phyloP scores from a whole-genome alignment of 495 filamentous ascomycete species.

The Tuber melanosporum region DNA sequence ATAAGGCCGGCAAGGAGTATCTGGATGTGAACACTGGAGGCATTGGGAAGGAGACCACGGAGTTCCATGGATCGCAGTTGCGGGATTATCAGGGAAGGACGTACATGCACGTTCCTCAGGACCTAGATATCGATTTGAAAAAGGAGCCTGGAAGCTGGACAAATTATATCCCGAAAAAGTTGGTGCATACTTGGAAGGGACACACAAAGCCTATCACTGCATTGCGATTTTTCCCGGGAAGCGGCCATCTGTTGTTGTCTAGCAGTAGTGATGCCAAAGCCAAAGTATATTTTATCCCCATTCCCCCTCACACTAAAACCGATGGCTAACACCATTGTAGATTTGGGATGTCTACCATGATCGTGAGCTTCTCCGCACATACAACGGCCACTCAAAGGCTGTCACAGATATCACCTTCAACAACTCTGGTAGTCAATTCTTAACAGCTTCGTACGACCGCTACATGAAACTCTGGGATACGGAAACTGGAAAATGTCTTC shows the following conservation, averaged over 20 bases:
- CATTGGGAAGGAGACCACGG: constrained; percentile 62
- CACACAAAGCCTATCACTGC: constrained; percentile 72
- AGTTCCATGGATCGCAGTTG: constrained; percentile 74
- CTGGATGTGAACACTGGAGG: constrained; percentile 47
- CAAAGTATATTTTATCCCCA: constrained; percentile 47
- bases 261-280: constrained; percentile 79
- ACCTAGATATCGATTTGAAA: constrained; percentile 78
- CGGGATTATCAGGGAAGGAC: constrained; percentile 90
- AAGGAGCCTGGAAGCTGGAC: constrained; percentile 72
- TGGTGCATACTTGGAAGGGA: constrained; percentile 85
- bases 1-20: constrained; percentile 40
- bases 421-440: constrained; percentile 70
- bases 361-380: constrained; percentile 79
- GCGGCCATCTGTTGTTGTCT: constrained; percentile 81
- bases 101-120: constrained; percentile 94
- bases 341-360: constrained; percentile 92
- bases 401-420: constrained; percentile 88
- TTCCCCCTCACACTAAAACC: neutral
- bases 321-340: constrained; percentile 28
- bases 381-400: constrained; percentile 81
- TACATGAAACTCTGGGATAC: constrained; percentile 98
- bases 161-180: constrained; percentile 90
- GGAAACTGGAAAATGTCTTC: constrained; percentile 80
- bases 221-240: constrained; percentile 76
- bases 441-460: constrained; percentile 87